Conservation (phyloP, 2,329 filamentous ascomycete species). For the Neoascochyta sp. region DNA sequence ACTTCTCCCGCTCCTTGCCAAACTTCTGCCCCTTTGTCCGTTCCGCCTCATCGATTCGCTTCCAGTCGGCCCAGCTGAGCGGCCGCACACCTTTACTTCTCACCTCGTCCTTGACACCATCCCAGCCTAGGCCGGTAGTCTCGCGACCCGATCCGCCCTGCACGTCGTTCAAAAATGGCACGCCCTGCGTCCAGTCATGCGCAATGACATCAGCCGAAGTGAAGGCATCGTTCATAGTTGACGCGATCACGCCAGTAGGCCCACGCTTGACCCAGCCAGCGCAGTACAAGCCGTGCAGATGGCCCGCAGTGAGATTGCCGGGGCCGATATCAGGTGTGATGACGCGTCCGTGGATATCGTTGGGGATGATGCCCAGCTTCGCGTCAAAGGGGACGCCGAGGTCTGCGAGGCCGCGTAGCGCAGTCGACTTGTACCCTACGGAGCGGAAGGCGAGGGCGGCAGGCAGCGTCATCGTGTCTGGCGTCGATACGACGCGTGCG, state of each 20-base stretch:
- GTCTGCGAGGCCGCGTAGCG: slow-evolving; percentile 69
- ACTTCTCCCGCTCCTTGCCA: slow-evolving; percentile 77
- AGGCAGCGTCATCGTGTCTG: slow-evolving; percentile 51
- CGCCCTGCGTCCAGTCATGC: slow-evolving; percentile 63
- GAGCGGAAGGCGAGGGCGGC: slow-evolving; percentile 80
- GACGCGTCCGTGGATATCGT: slow-evolving; percentile 76
- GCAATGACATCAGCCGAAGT: slow-evolving; percentile 78
- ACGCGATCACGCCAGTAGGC: slow-evolving; percentile 91
- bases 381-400: slow-evolving; percentile 76
- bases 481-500: slow-evolving; percentile 48
- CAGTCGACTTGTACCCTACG: slow-evolving; percentile 86
- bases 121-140: slow-evolving; percentile 64
- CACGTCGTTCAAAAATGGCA: slow-evolving; percentile 48
- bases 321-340: slow-evolving; percentile 41
- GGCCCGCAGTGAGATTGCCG: slow-evolving; percentile 43
- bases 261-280: slow-evolving; percentile 96
- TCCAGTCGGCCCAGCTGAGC: slow-evolving; percentile 83
- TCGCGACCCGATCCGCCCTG: slow-evolving; percentile 24
- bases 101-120: slow-evolving; percentile 63
- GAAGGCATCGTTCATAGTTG: slow-evolving; percentile 94
- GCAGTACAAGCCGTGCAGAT: slow-evolving; percentile 76
- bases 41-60: slow-evolving; percentile 77
- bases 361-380: slow-evolving; percentile 70
- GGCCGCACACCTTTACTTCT: slow-evolving; percentile 54
- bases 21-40: slow-evolving; percentile 58